Conservation (phyloP, 75 land plant species). For the Selaginella moellendorffii region DNA sequence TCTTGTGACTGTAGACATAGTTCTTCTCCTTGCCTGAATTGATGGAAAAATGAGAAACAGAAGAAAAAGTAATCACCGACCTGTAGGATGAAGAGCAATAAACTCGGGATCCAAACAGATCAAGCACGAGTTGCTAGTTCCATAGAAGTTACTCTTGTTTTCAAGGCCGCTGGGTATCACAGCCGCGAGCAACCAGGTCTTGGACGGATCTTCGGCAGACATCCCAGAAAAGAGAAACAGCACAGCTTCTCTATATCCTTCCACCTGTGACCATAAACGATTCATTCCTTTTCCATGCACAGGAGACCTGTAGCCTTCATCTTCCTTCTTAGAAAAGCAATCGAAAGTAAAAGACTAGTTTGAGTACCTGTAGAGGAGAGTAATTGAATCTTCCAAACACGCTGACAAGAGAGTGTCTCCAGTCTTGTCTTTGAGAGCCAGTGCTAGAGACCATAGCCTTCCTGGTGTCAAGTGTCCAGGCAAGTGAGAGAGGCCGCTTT, state of each 20-base stretch:
- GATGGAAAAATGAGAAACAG: too few species aligned
- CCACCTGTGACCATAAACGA: slow-evolving; percentile 77
- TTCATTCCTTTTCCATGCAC: slow-evolving; percentile 78
- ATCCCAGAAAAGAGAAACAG: slow-evolving; percentile 43
- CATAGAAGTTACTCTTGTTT: slow-evolving; percentile 55
- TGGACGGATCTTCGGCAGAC: slow-evolving; percentile 16
- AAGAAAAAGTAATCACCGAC: slow-evolving; percentile 18
- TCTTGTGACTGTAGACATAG: slow-evolving; percentile 65
- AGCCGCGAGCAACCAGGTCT: slow-evolving; percentile 51
- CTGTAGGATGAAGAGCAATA: slow-evolving; percentile 34
- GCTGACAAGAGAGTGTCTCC: slow-evolving; percentile 30
- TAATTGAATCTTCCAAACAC: slow-evolving; percentile 16
- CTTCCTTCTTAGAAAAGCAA: background rate
- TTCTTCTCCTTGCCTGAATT: slow-evolving; percentile 70
- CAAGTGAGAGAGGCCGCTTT: background rate
- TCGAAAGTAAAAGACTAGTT: background rate
- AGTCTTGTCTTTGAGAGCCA: slow-evolving; percentile 28
- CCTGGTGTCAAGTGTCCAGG: slow-evolving; percentile 42
- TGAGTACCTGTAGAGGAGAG: slow-evolving; percentile 47
- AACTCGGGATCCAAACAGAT: slow-evolving; percentile 57
- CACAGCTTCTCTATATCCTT: slow-evolving; percentile 69
- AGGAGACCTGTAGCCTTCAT: slow-evolving; percentile 40
- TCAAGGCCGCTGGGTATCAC: slow-evolving; percentile 63
- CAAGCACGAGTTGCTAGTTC: slow-evolving; percentile 40
- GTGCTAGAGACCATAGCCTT: slow-evolving; percentile 59